phyloP scores from a whole-genome alignment of 2,329 filamentous ascomycete genomes.

The Clarireedia paspali region DNA sequence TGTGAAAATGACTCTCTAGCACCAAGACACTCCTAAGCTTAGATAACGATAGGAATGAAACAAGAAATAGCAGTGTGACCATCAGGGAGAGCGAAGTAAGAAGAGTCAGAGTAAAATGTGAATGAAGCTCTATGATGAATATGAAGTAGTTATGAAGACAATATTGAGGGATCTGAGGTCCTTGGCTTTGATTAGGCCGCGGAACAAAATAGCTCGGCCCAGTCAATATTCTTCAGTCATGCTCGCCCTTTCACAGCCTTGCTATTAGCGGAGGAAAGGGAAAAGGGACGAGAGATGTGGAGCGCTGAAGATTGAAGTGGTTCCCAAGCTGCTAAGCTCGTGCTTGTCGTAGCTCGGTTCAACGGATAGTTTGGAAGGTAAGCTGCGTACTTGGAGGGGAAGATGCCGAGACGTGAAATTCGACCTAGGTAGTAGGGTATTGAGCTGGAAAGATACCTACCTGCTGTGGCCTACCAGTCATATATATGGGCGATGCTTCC shows the following conservation, averaged over 20 bases:
- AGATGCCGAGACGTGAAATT: not conserved
- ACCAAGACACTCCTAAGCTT: not conserved
- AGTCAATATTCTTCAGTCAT: not conserved
- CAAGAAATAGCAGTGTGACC: not conserved
- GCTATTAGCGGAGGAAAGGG: slow-evolving; percentile 2
- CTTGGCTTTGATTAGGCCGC: slow-evolving; percentile 4
- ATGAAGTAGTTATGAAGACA: not conserved
- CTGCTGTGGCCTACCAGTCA: not conserved
- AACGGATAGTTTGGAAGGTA: slow-evolving; percentile 2
- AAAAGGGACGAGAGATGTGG: not conserved
- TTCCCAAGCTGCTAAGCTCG: slow-evolving; percentile 2
- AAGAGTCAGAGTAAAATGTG: not conserved
- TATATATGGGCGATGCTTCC: not conserved
- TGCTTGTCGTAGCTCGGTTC: slow-evolving; percentile 9
- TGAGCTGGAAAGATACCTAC: not conserved
- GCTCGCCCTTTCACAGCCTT: not conserved
- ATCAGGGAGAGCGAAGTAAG: not conserved
- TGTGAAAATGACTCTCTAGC: slow-evolving; percentile 1
- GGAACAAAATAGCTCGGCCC: slow-evolving; percentile 7
- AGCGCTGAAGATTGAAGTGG: not conserved
- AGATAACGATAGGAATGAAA: not conserved
- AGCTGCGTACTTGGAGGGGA: not conserved
- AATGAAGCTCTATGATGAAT: not conserved
- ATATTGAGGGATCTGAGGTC: too few relatives aligned
- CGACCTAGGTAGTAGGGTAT: not conserved